Conservation (phyloP, 176 grass and related monocot species). For the Calamus simplicifolius region DNA sequence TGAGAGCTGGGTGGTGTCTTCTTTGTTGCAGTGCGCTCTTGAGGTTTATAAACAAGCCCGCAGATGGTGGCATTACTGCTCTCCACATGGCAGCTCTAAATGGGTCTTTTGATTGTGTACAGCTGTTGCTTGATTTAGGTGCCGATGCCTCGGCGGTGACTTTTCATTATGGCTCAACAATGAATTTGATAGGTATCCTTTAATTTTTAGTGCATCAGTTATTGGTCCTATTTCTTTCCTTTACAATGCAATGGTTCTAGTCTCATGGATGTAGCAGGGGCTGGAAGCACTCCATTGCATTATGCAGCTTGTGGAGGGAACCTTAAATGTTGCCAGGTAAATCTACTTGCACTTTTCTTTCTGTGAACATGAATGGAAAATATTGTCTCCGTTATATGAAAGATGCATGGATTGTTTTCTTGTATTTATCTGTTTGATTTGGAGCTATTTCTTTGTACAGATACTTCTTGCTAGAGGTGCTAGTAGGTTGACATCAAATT, state of each 20-base stretch:
- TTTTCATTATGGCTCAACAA: constrained; percentile 63
- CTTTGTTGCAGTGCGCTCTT: constrained; percentile 41
- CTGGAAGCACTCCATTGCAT: constrained; percentile 89
- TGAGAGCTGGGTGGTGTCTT: too few relatives aligned
- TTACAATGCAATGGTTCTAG: neutral
- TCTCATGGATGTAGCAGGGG: constrained; percentile 41
- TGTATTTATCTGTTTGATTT: neutral
- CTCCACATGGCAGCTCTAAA: constrained; percentile 82
- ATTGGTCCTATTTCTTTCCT: neutral
- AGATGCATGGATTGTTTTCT: too few relatives aligned
- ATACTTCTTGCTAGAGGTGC: constrained; percentile 82
- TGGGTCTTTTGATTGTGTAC: constrained; percentile 74
- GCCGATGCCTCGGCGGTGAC: constrained; percentile 67
- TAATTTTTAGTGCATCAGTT: constrained; percentile 1
- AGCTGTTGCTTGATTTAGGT: constrained; percentile 88
- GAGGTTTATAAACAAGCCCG: constrained; percentile 79
- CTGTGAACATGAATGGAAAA: too few relatives aligned
- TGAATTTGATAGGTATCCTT: constrained; percentile 65
- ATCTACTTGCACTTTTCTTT: neutral
- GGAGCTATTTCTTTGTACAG: constrained; percentile 30
- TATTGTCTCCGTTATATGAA: too few relatives aligned
- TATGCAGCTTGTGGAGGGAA: constrained; percentile 83
- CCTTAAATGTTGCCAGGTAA: constrained; percentile 84
- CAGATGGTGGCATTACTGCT: constrained; percentile 84
- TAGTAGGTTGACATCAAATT: constrained; percentile 85